Evolutionary conservation across 2,329 filamentous ascomycete genomes (phyloP), one percentile per base, ranked within the genome.

Genomic region (Pseudogymnoascus sp.): DNA sequence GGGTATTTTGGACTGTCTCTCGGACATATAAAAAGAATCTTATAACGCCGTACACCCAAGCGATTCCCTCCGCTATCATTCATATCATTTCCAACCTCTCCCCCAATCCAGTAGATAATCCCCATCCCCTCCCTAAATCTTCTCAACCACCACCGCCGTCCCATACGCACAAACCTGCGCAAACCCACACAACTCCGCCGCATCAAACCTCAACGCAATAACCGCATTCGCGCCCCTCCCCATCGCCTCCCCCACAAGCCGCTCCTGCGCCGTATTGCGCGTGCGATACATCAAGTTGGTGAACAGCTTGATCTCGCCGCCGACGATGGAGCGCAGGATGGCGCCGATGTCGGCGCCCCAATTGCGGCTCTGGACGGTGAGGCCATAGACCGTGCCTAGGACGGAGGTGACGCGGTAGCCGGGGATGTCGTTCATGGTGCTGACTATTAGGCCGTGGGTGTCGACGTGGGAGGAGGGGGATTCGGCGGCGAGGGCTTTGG

Each of bases 341-440:
- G 85, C 85, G 64, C 79, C 79, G 16, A 86, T 69, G 41, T 79
- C 78, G 2, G 84, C 82, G 4, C 80, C 84, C 72, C 81, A 80
- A 75, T 87, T 87, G 60, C 84, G 81, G 14, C 81, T 81, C 8
- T 82, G 81, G 6, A 85, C 82, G 0, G 80, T 83, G 48, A 85
- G 77, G 8, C 83, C 83, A 73, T 83, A 85, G 31, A 85, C 81
- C 6, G 83, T 80, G 63, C 85, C 85, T 5, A 87, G 79, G 1
- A 85, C 81, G 62, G 78, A 78, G 39, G 81, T 79, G 60, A 87
- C 77, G 67, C 80, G 82, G 73, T 86, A 86, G 6, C 84, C 84
- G 0, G 84, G 84, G 21, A 87, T 75, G 70, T 87, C 84, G 74
- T 83, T 84, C 83, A 86, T 87, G 62, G 85, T 87, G 0, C 82